A percentile compares a stretch with the other conserved stretches of the same genome.
phyloP scores from a whole-genome alignment of 2,329 filamentous ascomycete species.

The Zymoseptoria tritici region DNA sequence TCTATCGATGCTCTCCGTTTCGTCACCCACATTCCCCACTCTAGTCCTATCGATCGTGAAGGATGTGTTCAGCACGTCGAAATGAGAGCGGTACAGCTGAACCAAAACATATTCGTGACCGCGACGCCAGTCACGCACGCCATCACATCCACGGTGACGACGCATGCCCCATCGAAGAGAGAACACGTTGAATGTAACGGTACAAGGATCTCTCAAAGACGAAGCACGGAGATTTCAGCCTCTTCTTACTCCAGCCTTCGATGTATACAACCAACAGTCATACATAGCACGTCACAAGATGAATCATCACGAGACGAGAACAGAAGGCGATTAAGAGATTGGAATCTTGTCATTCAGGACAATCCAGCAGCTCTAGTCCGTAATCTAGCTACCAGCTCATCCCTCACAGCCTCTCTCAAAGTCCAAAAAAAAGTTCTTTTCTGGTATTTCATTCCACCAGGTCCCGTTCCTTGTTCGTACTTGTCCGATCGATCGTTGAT shows the following conservation, averaged over 20 bases:
- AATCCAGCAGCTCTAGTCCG: background rate
- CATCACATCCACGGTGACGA: background rate
- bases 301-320: no score
- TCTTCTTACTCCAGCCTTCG: no score
- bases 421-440: conserved; percentile 6
- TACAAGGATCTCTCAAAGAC: no score
- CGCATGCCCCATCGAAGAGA: no score
- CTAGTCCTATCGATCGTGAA: background rate
- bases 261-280: no score
- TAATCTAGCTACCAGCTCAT: background rate
- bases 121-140: background rate
- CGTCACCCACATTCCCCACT: background rate
- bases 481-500: background rate
- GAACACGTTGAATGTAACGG: no score
- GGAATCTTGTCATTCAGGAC: background rate
- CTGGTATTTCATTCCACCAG: conserved; percentile 18
- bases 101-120: background rate
- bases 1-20: no score
- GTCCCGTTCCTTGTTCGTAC: conserved; percentile 1
- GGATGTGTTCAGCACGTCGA: background rate
- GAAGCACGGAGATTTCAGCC: no score
- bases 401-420: background rate
- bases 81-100: background rate
- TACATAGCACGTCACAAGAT: no score
- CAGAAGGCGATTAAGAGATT: background rate